phyloP scores from a whole-genome alignment of 2,329 filamentous ascomycete species.

The Diplodia sapinea region DNA sequence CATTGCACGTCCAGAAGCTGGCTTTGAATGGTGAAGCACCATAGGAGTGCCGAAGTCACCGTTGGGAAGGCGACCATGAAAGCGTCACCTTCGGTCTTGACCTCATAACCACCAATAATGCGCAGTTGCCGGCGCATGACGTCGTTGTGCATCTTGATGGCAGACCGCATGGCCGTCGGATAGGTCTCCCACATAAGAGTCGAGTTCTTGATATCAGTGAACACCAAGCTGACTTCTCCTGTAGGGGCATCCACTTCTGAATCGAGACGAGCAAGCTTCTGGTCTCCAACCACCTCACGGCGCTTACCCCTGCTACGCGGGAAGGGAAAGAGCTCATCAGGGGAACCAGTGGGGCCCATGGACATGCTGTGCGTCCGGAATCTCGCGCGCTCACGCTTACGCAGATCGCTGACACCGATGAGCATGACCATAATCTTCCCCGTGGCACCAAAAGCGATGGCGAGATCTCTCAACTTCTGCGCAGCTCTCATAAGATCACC shows the following conservation, averaged over 20 bases:
- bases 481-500: conserved; percentile 92
- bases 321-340: conserved; percentile 71
- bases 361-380: conserved; percentile 83
- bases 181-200: conserved; percentile 96
- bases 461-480: conserved; percentile 91
- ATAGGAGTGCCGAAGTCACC: conserved; percentile 89
- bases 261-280: conserved; percentile 82
- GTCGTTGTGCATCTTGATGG: conserved; percentile 97
- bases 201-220: conserved; percentile 99
- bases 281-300: conserved; percentile 71
- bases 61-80: conserved; percentile 99
- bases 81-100: conserved; percentile 99
- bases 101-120: conserved; percentile 94
- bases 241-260: conserved; percentile 90
- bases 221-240: conserved; percentile 90
- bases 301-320: conserved; percentile 59
- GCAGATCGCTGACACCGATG: conserved; percentile 88
- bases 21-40: conserved; percentile 94
- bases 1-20: conserved; percentile 86
- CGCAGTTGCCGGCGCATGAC: conserved; percentile 92
- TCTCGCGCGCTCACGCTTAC: conserved; percentile 78
- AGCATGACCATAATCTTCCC: conserved; percentile 99
- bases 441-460: conserved; percentile 91
- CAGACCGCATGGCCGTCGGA: conserved; percentile 91
- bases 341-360: conserved; percentile 76